These are phyloP conservation scores for Aspergillus haitiensis DNA, from an alignment of 495 filamentous ascomycete species.

Conservation along the genomic window DNA sequence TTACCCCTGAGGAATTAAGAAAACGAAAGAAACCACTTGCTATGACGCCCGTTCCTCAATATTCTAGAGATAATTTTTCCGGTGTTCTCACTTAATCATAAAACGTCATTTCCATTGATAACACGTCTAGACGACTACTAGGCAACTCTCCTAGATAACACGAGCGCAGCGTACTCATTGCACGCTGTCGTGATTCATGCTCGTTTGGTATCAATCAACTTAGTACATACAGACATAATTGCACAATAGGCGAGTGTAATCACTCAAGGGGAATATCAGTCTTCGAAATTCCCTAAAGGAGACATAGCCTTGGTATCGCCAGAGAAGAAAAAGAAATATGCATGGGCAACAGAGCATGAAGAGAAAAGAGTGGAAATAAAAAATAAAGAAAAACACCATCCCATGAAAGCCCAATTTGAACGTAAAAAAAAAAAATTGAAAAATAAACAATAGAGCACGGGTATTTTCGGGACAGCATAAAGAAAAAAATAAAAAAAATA, in stretches of 20 bases:
- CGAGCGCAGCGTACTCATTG: conserved; percentile 1
- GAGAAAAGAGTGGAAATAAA: conserved; percentile 2
- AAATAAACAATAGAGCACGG: conserved; percentile 7
- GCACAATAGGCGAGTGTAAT: too few species aligned
- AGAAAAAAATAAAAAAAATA: not conserved
- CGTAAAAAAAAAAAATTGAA: not conserved
- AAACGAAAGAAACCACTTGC: too few species aligned
- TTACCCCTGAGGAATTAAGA: too few species aligned
- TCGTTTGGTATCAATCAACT: conserved; percentile 14
- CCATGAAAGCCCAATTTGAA: not conserved
- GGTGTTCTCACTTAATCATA: not conserved
- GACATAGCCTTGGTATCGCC: too few species aligned
- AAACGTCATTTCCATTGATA: not conserved
- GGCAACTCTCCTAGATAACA: not conserved
- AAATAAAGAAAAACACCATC: conserved; percentile 10
- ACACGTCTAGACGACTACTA: conserved; percentile 5
- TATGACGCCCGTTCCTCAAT: too few species aligned
- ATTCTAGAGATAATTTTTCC: not conserved
- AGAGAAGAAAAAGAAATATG: too few species aligned
- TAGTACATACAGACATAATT: not conserved
- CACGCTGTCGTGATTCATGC: not conserved
- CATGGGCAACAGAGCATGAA: not conserved
- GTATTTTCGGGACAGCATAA: conserved; percentile 14
- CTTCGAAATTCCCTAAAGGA: too few species aligned
- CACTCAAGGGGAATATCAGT: too few species aligned